A percentile compares a stretch with the other conserved stretches of the same genome.
Conservation (phyloP, 805 yeast genomes). For the Wickerhamiella azyma region DNA sequence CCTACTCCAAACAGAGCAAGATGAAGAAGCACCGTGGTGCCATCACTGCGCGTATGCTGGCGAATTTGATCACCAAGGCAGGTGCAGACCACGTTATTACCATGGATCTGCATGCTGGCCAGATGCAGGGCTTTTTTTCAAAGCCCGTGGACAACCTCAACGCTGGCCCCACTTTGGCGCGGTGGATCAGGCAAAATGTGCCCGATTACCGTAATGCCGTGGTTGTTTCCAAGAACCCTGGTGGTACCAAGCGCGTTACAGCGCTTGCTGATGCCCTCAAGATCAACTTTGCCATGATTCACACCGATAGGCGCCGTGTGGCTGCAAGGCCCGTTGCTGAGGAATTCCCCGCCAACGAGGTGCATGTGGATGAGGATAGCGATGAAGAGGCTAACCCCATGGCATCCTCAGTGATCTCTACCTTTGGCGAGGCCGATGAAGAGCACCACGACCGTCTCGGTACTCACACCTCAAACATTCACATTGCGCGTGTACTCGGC, state of each 20-base stretch:
- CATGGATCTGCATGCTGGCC: constrained; percentile 92
- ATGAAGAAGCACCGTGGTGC: constrained; percentile 99
- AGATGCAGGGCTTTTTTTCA: constrained; percentile 97
- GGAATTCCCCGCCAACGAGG: constrained; percentile 18
- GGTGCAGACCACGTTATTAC: constrained; percentile 98
- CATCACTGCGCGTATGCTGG: constrained; percentile 93
- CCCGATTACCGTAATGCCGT: constrained; percentile 79
- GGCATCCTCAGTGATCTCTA: constrained; percentile 11
- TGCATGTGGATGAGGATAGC: constrained; percentile 16
- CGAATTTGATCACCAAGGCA: constrained; percentile 89
- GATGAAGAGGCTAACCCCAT: constrained; percentile 11
- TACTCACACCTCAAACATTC: constrained; percentile 33
- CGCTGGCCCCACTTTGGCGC: constrained; percentile 91
- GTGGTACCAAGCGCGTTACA: constrained; percentile 96
- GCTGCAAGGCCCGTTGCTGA: constrained; percentile 36
- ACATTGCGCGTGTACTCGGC: constrained; percentile 88
- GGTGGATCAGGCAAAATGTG: constrained; percentile 88
- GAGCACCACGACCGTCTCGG: constrained; percentile 15
- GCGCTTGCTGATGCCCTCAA: constrained; percentile 94
- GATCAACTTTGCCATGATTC: constrained; percentile 97
- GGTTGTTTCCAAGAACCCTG: constrained; percentile 97
- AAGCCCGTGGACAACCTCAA: constrained; percentile 94
- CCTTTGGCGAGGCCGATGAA: constrained; percentile 11
- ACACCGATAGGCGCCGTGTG: constrained; percentile 89
- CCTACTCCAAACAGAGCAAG: constrained; percentile 91